These are phyloP conservation scores for Claviceps sp. DNA, from an alignment of 2,329 filamentous ascomycete genomes.

Conservation along the genomic window DNA sequence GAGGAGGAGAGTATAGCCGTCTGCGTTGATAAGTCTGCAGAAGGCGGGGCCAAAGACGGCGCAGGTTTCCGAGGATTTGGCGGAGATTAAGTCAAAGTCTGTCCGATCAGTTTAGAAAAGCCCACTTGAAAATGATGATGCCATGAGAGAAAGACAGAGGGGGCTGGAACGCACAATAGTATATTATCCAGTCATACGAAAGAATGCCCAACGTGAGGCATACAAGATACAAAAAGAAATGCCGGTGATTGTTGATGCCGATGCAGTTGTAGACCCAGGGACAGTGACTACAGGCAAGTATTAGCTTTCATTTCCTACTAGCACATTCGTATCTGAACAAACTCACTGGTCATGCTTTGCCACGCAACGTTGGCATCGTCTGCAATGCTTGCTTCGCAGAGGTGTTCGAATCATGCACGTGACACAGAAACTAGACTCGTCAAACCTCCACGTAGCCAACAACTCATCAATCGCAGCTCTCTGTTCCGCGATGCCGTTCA, in stretches of 20 bases:
- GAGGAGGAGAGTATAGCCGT: conserved; percentile 72
- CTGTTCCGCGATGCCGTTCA: conserved; percentile 78
- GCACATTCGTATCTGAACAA: too few species aligned
- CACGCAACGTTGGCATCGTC: conserved; percentile 79
- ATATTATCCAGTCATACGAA: conserved; percentile 55
- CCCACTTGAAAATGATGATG: too few species aligned
- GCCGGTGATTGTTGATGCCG: conserved; percentile 87
- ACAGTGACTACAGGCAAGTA: conserved; percentile 56
- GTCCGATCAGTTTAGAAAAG: neutral
- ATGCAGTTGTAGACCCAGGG: conserved; percentile 98
- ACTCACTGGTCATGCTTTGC: conserved; percentile 92
- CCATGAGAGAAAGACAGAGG: too few species aligned
- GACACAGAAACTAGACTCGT: conserved; percentile 88
- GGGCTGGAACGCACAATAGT: conserved; percentile 45
- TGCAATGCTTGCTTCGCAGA: conserved; percentile 90
- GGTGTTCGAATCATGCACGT: conserved; percentile 90
- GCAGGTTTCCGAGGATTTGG: conserved; percentile 45
- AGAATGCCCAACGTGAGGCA: conserved; percentile 63
- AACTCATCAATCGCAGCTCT: conserved; percentile 81
- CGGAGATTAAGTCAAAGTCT: conserved; percentile 51
- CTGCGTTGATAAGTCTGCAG: conserved; percentile 65
- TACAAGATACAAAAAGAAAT: conserved; percentile 85
- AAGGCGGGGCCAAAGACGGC: conserved; percentile 61
- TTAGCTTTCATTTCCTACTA: neutral
- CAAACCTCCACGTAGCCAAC: conserved; percentile 73